phyloP scores from a whole-genome alignment of 345 rosid species.

The Citrus sp. region DNA sequence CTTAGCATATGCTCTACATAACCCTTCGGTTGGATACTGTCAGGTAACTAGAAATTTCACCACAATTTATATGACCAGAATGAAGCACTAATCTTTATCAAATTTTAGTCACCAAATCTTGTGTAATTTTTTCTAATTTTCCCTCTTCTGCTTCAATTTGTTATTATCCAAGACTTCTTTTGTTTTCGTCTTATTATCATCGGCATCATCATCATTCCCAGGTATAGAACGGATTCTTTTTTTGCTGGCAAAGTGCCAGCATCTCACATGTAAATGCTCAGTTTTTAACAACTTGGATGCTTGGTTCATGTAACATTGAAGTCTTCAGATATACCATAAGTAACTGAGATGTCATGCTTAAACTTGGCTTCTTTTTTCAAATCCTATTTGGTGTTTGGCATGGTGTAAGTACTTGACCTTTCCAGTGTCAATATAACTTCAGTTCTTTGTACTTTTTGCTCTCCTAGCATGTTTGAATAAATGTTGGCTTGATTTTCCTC shows the following conservation, averaged over 20 bases:
- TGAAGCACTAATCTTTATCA: background rate
- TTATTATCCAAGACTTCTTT: background rate
- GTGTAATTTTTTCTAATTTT: background rate
- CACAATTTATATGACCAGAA: background rate
- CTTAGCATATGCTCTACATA: slow-evolving; percentile 86
- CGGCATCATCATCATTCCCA: background rate
- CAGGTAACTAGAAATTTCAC: slow-evolving; percentile 54
- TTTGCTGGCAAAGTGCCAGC: background rate
- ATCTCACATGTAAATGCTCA: background rate
- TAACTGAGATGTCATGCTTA: background rate
- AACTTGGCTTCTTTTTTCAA: background rate
- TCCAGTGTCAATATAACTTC: background rate
- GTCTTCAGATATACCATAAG: background rate
- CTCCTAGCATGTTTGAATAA: background rate
- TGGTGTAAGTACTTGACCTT: background rate
- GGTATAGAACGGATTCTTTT: background rate
- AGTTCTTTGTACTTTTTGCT: background rate
- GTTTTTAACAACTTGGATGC: background rate
- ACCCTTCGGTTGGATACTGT: slow-evolving; percentile 96
- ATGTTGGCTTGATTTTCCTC: background rate
- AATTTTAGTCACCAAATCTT: background rate
- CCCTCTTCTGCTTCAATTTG: background rate
- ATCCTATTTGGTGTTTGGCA: background rate
- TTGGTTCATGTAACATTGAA: background rate
- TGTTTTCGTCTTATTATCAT: background rate